Base-by-base conservation (phyloP, 495 filamentous ascomycete genomes). In the Cenococcum geophilum region DNA sequence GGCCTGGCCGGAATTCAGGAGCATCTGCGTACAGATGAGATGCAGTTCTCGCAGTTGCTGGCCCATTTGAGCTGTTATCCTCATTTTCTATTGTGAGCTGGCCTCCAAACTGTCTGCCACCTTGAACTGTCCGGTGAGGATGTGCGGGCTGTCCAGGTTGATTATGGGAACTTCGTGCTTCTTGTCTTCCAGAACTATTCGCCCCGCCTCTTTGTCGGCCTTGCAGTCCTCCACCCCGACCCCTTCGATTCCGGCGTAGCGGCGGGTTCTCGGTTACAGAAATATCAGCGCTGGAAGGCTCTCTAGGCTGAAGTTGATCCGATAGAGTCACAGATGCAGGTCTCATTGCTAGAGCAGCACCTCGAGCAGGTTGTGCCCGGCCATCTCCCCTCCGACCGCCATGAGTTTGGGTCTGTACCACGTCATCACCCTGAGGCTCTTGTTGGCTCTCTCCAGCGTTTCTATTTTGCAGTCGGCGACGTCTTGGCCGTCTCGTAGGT, bases 71-170 rank as follows among this genome's bases (percentile, higher is more conserved):
- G 23, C 1, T 52, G 18, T 20, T 23, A 16, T 25, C 22, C 23
- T 57, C 65, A 11, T 25, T 22, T 12, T 60, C 60, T 14, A 36
- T 25, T 5, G 72, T 76, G 11, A 76, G 59, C 35, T 71, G 69
- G n/a, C 74, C 74, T 4, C 74, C 73, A 64, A 76, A 76, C 52
- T 70, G 67, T 20, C 74, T 51, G 16, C 74, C 58, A 69, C 74
- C 32, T 43, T 65, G n/a, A 22, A 55, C 58, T n/a, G 32, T 56
- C 12, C 61, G 56, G 25, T 52, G 35, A 25, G 23, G 49, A 10
- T 40, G 16, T 49, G 36, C 36, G 10, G 3, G 5, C 20, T 34
- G 21, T 25, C 37, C 43, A 40, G 34, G 20, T 36, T 3, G 25
- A 21, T 42, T 21, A 12, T 40, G n/a, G 21, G 25, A 25, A 20